A percentile compares a stretch with the other conserved stretches of the same genome.
Conservation (phyloP, 495 filamentous ascomycete genomes). For the Umbilicaria muhlenbergii region DNA sequence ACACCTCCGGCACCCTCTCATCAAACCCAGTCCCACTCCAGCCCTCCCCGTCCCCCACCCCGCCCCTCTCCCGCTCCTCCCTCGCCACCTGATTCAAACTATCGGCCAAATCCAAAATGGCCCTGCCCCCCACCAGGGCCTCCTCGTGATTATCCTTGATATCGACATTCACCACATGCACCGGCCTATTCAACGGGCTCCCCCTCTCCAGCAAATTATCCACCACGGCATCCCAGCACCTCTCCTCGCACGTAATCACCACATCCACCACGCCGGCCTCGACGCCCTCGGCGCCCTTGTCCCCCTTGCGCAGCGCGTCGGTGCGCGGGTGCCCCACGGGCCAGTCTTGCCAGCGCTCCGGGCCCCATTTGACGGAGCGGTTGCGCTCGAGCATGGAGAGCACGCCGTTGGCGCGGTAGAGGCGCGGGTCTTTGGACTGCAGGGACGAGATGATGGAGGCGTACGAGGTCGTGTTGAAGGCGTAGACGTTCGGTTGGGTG, state of each 20-base stretch:
- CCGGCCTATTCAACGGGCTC: slow-evolving; percentile 67
- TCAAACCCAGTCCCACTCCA: slow-evolving; percentile 67
- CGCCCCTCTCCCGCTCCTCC: slow-evolving; percentile 52
- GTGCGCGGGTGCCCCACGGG: slow-evolving; percentile 68
- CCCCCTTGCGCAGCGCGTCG: slow-evolving; percentile 36
- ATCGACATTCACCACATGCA: slow-evolving; percentile 95
- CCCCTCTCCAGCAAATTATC: slow-evolving; percentile 83
- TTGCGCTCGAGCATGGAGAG: slow-evolving; percentile 94
- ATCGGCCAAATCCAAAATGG: slow-evolving; percentile 83
- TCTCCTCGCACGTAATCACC: slow-evolving; percentile 94
- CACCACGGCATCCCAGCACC: slow-evolving; percentile 96
- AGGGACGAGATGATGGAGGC: slow-evolving; percentile 71
- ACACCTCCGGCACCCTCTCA: slow-evolving; percentile 79
- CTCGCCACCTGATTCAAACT: slow-evolving; percentile 68
- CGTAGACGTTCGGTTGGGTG: slow-evolving; percentile 88
- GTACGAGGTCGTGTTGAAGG: slow-evolving; percentile 92
- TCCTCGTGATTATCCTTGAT: slow-evolving; percentile 99
- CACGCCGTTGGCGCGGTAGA: slow-evolving; percentile 85
- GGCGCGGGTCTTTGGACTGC: slow-evolving; percentile 61
- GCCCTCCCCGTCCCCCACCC: slow-evolving; percentile 53
- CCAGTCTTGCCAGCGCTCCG: slow-evolving; percentile 99
- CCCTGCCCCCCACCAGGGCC: slow-evolving; percentile 75
- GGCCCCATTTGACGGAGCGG: slow-evolving; percentile 78
- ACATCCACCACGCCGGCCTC: slow-evolving; percentile 87
- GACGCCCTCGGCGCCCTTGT: slow-evolving; percentile 60